These are phyloP conservation scores for Aegilops tauschii DNA, from an alignment of 176 grass and related monocot genomes.

Conservation along the genomic window DNA sequence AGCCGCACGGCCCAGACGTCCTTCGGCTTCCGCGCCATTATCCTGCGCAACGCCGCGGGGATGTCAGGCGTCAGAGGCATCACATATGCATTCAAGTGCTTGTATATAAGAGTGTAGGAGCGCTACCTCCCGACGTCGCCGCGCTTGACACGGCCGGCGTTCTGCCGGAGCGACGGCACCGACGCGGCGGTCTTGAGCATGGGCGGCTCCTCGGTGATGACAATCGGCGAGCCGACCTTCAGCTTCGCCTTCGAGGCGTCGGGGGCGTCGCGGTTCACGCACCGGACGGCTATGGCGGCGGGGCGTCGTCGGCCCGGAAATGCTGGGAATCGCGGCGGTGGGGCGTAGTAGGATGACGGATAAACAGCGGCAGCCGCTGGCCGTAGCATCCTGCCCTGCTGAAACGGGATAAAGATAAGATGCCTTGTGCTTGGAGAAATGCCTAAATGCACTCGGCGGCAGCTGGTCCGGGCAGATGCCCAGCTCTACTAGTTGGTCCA, in stretches of 20 bases:
- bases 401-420: neutral
- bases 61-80: neutral
- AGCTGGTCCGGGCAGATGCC: neutral
- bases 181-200: slow-evolving; percentile 78
- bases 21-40: slow-evolving; percentile 73
- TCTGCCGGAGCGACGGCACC: slow-evolving; percentile 69
- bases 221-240: slow-evolving; percentile 62
- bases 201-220: slow-evolving; percentile 51
- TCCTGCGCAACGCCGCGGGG: slow-evolving; percentile 16
- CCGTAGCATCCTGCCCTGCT: neutral
- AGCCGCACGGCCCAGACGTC: slow-evolving; percentile 93
- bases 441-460: neutral
- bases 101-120: neutral
- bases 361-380: neutral
- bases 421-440: neutral
- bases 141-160: slow-evolving; percentile 63
- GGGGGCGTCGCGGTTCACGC: neutral
- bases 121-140: slow-evolving; percentile 76
- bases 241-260: slow-evolving; percentile 25
- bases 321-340: neutral
- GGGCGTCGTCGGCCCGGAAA: neutral
- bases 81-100: neutral
- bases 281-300: slow-evolving; percentile 3
- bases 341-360: neutral
- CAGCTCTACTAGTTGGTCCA: neutral